These are phyloP conservation scores for Dalechampia spathulata DNA, from an alignment of 441 rosid genomes.

Conservation along the genomic window DNA sequence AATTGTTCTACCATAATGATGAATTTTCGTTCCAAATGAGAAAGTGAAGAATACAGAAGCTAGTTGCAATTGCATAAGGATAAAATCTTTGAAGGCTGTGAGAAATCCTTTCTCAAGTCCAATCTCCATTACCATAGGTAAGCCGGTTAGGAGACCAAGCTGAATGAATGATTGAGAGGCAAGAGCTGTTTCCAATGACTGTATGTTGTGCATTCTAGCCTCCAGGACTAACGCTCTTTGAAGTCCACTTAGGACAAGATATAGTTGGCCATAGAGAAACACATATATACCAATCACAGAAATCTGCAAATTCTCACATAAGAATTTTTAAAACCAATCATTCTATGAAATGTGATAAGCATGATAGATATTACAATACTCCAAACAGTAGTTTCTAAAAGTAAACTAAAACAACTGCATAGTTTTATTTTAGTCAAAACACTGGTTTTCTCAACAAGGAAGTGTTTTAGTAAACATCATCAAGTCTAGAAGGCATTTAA, in stretches of 20 bases:
- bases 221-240: constrained; percentile 67
- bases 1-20: constrained; percentile 86
- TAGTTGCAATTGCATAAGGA: constrained; percentile 95
- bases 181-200: constrained; percentile 91
- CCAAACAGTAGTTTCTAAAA: no score
- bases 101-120: constrained; percentile 97
- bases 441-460: no score
- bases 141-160: constrained; percentile 94
- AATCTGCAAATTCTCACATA: constrained; percentile 39
- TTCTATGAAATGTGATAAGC: no score
- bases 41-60: constrained; percentile 98
- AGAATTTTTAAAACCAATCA: constrained; percentile 5
- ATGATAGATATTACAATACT: no score
- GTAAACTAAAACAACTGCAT: no score
- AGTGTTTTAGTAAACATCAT: no score
- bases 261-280: constrained; percentile 93
- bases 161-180: constrained; percentile 97
- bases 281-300: constrained; percentile 81
- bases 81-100: constrained; percentile 82
- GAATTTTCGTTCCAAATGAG: constrained; percentile 91
- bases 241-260: constrained; percentile 93
- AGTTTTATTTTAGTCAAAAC: no score
- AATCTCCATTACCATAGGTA: constrained; percentile 99
- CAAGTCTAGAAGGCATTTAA: no score
- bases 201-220: constrained; percentile 76